Conservation (phyloP, 2,329 filamentous ascomycete species). For the Hypoxylon sp. region DNA sequence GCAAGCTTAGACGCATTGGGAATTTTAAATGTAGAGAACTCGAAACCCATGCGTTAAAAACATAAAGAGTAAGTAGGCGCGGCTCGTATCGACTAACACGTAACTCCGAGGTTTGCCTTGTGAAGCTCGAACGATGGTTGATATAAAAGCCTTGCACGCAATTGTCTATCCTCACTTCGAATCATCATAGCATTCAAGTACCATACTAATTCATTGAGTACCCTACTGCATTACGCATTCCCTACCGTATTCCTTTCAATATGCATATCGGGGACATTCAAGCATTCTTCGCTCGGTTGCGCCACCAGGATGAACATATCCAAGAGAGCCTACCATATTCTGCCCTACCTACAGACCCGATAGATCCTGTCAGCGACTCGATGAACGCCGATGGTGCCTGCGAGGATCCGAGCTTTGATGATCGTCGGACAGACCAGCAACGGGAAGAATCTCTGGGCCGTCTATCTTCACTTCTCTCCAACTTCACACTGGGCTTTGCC, state of each 20-base stretch:
- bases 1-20: conserved; percentile 13
- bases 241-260: conserved; percentile 11
- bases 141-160: conserved; percentile 7
- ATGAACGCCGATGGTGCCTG: background rate
- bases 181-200: conserved; percentile 11
- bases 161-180: conserved; percentile 8
- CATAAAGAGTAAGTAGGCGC: conserved; percentile 12
- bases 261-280: conserved; percentile 30
- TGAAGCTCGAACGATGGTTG: conserved; percentile 7
- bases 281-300: conserved; percentile 16
- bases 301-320: conserved; percentile 12
- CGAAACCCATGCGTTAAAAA: background rate
- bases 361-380: background rate
- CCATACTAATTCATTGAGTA: conserved; percentile 1
- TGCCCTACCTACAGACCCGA: conserved; percentile 33
- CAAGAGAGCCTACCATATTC: conserved; percentile 39
- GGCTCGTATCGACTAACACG: conserved; percentile 8
- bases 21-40: conserved; percentile 7
- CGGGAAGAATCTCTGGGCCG: conserved; percentile 11
- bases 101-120: background rate
- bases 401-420: conserved; percentile 14
- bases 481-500: conserved; percentile 81
- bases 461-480: conserved; percentile 61
- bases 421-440: conserved; percentile 8
- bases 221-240: background rate